phyloP scores from a whole-genome alignment of 2,329 filamentous ascomycete species.

The Xylariaceae sp. region DNA sequence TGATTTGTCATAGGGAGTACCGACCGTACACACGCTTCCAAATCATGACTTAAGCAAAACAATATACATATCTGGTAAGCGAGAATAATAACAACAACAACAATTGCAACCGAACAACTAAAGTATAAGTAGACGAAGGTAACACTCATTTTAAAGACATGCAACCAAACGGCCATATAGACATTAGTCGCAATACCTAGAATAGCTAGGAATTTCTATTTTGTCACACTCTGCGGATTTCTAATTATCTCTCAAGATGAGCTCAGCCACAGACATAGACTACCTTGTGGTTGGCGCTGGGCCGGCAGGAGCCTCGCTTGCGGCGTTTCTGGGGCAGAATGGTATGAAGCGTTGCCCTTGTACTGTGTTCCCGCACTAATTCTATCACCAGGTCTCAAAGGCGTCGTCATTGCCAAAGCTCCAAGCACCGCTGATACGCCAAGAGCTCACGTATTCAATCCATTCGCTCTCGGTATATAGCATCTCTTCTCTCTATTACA shows the following conservation, averaged over 20 bases:
- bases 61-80: background rate
- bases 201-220: too few species aligned
- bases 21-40: conserved; percentile 10
- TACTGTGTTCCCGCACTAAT: conserved; percentile 3
- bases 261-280: conserved; percentile 19
- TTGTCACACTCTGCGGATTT: too few species aligned
- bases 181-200: too few species aligned
- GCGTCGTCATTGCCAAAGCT: conserved; percentile 58
- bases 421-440: conserved; percentile 61
- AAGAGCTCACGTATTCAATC: conserved; percentile 66
- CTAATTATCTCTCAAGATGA: conserved; percentile 13
- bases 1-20: conserved; percentile 12
- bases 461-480: conserved; percentile 56
- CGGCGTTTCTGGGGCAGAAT: conserved; percentile 31
- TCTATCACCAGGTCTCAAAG: conserved; percentile 48
- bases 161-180: too few species aligned
- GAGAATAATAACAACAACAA: too few species aligned
- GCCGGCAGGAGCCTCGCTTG: conserved; percentile 31
- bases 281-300: conserved; percentile 53
- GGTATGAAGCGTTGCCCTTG: conserved; percentile 16
- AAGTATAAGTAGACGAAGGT: too few species aligned
- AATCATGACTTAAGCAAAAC: conserved; percentile 22
- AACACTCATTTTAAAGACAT: too few species aligned
- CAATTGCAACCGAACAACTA: too few species aligned
- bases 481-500: background rate